Conservation (phyloP, 257 asterid genomes). For the Solanum ahanhuiri region DNA sequence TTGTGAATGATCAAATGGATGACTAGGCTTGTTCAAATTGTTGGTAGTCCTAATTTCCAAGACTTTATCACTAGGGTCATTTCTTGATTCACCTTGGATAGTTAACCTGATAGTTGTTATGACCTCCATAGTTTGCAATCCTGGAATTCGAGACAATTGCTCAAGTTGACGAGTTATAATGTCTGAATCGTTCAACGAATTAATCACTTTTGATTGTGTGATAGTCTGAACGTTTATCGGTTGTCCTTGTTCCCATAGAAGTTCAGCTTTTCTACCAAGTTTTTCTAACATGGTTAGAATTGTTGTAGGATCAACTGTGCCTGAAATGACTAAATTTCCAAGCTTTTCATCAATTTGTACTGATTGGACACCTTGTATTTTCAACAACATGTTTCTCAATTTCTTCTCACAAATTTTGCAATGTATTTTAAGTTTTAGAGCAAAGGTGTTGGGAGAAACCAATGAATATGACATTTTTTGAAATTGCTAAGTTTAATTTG, state of each 20-base stretch:
- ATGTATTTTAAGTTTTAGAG: slow-evolving; percentile 9
- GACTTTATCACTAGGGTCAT: not conserved
- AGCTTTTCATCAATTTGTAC: slow-evolving; percentile 2
- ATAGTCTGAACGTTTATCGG: not conserved
- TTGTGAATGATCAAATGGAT: not conserved
- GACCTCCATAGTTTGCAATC: not conserved
- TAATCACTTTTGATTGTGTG: not conserved
- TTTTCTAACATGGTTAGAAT: slow-evolving; percentile 6
- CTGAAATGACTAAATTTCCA: slow-evolving; percentile 5
- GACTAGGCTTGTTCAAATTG: not conserved
- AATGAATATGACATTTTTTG: not conserved
- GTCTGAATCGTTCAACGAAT: not conserved
- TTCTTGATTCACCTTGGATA: not conserved
- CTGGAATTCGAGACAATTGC: not conserved
- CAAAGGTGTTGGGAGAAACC: not conserved
- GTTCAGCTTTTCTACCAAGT: slow-evolving; percentile 14
- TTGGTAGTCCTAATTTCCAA: not conserved
- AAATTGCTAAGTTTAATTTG: not conserved
- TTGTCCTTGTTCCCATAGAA: slow-evolving; percentile 5
- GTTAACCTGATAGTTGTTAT: not conserved
- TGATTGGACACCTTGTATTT: not conserved
- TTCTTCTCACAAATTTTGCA: slow-evolving; percentile 9
- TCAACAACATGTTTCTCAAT: not conserved
- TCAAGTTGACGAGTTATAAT: not conserved
- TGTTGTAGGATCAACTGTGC: slow-evolving; percentile 11